These are phyloP conservation scores for Plasmodium chabaudi DNA, from an alignment of 169 alveolate genomes.

Conservation along the genomic window DNA sequence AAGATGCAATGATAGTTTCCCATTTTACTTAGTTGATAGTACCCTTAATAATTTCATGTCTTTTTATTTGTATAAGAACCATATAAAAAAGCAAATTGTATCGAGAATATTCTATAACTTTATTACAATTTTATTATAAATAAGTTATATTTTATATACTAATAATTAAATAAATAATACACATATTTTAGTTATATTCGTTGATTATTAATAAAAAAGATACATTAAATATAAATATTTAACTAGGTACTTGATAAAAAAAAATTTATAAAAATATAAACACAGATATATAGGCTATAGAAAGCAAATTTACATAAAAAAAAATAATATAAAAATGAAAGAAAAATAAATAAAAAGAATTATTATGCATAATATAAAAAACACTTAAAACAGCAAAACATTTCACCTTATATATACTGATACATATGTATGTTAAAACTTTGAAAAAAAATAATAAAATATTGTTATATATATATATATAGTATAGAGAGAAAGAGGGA, in stretches of 20 bases:
- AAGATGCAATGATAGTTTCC: too few relatives aligned
- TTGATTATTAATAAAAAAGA: background rate
- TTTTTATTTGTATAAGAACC: too few relatives aligned
- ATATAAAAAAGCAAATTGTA: too few relatives aligned
- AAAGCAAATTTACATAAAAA: constrained; percentile 23
- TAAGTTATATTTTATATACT: background rate
- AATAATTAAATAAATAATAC: background rate
- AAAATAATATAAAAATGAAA: constrained; percentile 10
- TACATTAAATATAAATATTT: background rate
- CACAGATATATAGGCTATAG: constrained; percentile 3
- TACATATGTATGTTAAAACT: constrained; percentile 5
- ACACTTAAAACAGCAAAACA: background rate
- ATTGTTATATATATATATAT: background rate
- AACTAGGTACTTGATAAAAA: background rate
- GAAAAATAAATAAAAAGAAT: constrained; percentile 12
- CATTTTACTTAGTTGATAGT: too few relatives aligned
- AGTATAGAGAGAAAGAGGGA: constrained; percentile 1
- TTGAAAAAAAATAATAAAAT: constrained; percentile 1
- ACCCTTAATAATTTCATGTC: too few relatives aligned
- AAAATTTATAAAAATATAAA: background rate
- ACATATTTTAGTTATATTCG: background rate
- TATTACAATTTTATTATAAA: too few relatives aligned
- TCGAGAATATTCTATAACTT: too few relatives aligned
- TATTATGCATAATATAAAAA: constrained; percentile 4
- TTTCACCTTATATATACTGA: constrained; percentile 3